phyloP scores from a whole-genome alignment of 768 basidiomycete genomes.

The Gloeophyllum trabeum region DNA sequence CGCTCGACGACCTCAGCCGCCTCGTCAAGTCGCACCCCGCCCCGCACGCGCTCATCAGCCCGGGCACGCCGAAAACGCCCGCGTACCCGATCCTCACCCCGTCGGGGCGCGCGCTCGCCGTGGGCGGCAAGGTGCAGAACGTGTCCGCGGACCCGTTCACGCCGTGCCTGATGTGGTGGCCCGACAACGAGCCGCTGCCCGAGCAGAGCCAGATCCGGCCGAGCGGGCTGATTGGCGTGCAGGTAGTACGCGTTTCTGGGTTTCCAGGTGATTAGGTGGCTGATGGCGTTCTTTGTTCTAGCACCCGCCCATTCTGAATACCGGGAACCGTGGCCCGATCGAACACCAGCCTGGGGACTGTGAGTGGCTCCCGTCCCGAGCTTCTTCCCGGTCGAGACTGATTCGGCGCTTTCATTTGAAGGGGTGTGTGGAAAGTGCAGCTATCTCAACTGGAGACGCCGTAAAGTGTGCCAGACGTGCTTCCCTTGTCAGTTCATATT shows the following conservation, averaged over 20 bases:
- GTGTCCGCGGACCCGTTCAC: constrained; percentile 58
- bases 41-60: constrained; percentile 10
- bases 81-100: constrained; percentile 73
- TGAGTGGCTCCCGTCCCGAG: not conserved
- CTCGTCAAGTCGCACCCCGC: constrained; percentile 8
- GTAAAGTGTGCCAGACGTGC: constrained; percentile 87
- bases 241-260: constrained; percentile 23
- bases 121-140: constrained; percentile 73
- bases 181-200: constrained; percentile 79
- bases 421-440: constrained; percentile 81
- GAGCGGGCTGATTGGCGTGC: constrained; percentile 35
- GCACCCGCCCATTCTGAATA: constrained; percentile 84
- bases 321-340: constrained; percentile 80
- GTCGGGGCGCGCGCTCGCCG: constrained; percentile 66
- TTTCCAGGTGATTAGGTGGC: not conserved
- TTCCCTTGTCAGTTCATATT: constrained; percentile 53
- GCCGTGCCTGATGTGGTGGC: constrained; percentile 86
- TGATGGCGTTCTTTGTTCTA: constrained; percentile 16
- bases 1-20: constrained; percentile 5
- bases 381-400: constrained; percentile 6
- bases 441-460: constrained; percentile 78
- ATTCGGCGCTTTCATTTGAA: too few species aligned
- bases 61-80: constrained; percentile 27
- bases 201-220: constrained; percentile 69
- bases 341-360: constrained; percentile 51